These are phyloP conservation scores for Globisporangium recalcitrans DNA, from an alignment of 352 stramenopile species.

Conservation along the genomic window DNA sequence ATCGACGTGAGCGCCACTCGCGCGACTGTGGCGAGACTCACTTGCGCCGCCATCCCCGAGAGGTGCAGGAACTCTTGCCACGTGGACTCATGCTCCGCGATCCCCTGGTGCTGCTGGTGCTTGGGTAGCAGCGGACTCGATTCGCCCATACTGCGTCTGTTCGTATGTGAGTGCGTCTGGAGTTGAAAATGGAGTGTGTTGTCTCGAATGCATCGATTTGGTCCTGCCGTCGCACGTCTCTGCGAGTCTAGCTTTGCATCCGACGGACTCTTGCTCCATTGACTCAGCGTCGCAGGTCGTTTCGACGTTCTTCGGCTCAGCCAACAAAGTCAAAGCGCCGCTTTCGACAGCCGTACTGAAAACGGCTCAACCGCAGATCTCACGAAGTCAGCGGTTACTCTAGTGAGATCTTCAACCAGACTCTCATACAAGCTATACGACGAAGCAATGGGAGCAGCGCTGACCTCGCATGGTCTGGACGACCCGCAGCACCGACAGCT, in stretches of 20 bases:
- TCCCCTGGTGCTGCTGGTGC: slow-evolving; percentile 1
- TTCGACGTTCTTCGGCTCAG: neutral
- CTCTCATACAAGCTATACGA: neutral
- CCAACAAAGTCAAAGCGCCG: neutral
- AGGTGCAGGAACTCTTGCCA: slow-evolving; percentile 58
- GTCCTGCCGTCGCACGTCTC: neutral
- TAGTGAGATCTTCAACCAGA: neutral
- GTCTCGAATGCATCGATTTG: too few relatives aligned
- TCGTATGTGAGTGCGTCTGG: too few relatives aligned
- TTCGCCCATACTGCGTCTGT: slow-evolving; percentile 23
- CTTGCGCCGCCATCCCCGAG: slow-evolving; percentile 56
- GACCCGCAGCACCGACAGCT: slow-evolving; percentile 29
- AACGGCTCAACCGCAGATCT: neutral
- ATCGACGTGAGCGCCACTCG: slow-evolving; percentile 63
- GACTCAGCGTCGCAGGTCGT: neutral
- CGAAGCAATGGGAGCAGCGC: slow-evolving; percentile 19
- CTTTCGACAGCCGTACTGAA: neutral
- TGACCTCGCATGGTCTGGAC: slow-evolving; percentile 20
- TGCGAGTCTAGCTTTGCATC: neutral
- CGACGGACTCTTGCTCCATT: neutral
- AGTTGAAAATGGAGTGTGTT: neutral
- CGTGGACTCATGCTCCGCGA: slow-evolving; percentile 18
- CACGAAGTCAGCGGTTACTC: neutral
- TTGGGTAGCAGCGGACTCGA: slow-evolving; percentile 45
- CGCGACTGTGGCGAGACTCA: slow-evolving; percentile 57